Evolutionary conservation across 495 filamentous ascomycete species (phyloP).

Genomic region (Sordaria brevicollis): DNA sequence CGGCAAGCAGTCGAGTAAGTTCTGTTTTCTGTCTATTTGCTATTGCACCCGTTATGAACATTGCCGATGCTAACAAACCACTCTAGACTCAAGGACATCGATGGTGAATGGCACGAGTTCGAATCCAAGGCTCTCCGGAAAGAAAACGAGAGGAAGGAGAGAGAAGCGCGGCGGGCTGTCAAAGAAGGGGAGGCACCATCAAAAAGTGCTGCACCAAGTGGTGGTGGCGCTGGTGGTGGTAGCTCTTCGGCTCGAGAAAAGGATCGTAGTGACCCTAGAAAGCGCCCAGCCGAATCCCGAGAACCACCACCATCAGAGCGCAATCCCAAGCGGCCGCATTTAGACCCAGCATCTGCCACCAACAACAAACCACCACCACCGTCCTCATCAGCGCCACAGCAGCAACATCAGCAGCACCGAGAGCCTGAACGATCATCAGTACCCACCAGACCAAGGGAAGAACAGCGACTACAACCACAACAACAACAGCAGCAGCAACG

Average conservation of each 20-base stretch:
- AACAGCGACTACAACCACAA: too few species aligned
- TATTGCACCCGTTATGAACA: neutral
- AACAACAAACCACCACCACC: neutral
- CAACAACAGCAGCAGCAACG: neutral
- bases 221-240: slow-evolving; percentile 42
- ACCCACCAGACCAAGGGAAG: neutral
- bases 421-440: neutral
- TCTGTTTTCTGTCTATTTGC: neutral
- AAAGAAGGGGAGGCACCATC: slow-evolving; percentile 34
- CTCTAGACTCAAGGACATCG: slow-evolving; percentile 62
- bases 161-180: slow-evolving; percentile 54
- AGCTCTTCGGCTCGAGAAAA: slow-evolving; percentile 30
- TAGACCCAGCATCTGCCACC: slow-evolving; percentile 15
- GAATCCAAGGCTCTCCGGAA: slow-evolving; percentile 92
- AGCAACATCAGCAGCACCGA: neutral
- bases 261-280: slow-evolving; percentile 27
- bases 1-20: slow-evolving; percentile 77
- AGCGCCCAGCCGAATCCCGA: slow-evolving; percentile 30
- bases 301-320: slow-evolving; percentile 15
- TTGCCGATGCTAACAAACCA: slow-evolving; percentile 9
- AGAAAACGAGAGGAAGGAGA: slow-evolving; percentile 71
- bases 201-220: slow-evolving; percentile 14
- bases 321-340: slow-evolving; percentile 33
- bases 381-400: slow-evolving; percentile 1
- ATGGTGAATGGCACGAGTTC: slow-evolving; percentile 98